Base-by-base conservation (phyloP, 1,284 basidiomycete species). In the Hymenochaete sp. region DNA sequence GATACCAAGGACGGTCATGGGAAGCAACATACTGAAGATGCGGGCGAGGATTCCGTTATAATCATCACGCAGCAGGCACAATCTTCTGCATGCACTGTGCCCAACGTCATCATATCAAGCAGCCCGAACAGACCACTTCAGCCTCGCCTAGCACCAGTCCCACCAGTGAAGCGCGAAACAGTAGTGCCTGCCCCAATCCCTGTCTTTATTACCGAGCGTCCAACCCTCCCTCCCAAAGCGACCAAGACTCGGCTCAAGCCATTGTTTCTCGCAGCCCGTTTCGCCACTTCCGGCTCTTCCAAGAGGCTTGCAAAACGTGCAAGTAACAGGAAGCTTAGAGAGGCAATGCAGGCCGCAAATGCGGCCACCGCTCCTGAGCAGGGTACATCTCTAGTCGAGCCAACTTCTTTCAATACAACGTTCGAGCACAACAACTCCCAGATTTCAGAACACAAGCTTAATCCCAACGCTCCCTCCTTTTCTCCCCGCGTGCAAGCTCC, bases 221-320 rank as follows among this genome's bases (percentile, higher is more conserved):
- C 47, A 8, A 45, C 47, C 2, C 42, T 49, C 3, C 47, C 47
- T 13, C 47, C 47, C 5, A 49, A 45, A 37, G 38, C 18, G 2
- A 27, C 45, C 24, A 49, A 44, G 32, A 14, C 28, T 6, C 32
- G 37, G n/a, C 47, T 49, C 42, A 49, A 45, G 37, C 47, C 47
- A 4, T 38, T 49, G 4, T 38, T 49, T 21, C 47, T 49, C 16
- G 43, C 38, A 6, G 25, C 42, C 4, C 35, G 27, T n/a, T 31
- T 26, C n/a, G 21, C 36, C 1, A 33, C 24, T 9, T 39, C 42
- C 10, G 36, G n/a, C 5, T 38, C 47, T 5, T 16, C 45, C 4
- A 38, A 33, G 5, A 32, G 40, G 19, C 18, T 40, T 18, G 22
- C 29, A 9, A 36, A 19, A 5, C 31, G 26, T 24, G 14, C 18